Base-by-base conservation (phyloP, 495 filamentous ascomycete species). In the Recurvomyces mirabilis region DNA sequence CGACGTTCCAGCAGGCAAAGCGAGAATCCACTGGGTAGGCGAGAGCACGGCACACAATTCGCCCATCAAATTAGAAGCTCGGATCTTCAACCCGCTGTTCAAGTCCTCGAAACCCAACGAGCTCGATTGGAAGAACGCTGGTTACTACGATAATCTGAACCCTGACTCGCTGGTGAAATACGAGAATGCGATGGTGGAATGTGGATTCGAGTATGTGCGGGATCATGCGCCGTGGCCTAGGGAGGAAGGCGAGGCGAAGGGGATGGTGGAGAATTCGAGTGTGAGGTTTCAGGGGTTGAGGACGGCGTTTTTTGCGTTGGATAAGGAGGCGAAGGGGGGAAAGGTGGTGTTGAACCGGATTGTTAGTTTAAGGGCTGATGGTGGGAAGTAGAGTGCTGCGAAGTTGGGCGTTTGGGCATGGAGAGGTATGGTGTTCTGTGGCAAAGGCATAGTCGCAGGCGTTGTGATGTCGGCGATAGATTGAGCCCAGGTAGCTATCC, bases 281-380 rank as follows among this genome's bases (percentile, higher is more conserved):
- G 80, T 94, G 1, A 69, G 93, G 15, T 98, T 98, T 72, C 93
- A 98, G 67, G 91, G 76, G 11, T 76, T 95, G 73, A 74, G 93
- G 15, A 79, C 88, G 38, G 91, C 78, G 11, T 98, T 95, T 60
- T 95, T 87, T 72, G 65, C 66, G 26, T 61, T 94, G 58, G 91
- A 98, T 60, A 73, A 71, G 6, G 88, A 94, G 55, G 78, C 73
- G 23, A 80, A 80, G 24, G 45, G 23, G 5, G 46, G 30, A 36
- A 82, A 77, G 56, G 64, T 94, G 36, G 76, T 96, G 43, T 63
- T 98, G 21, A 98, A 95, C 65, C 74, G 85, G 30, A 95, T 98
- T 56, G 88, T 95, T 26, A 81, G 79, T 30, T 67, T 98, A 52
- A 95, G 94, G 70, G 88, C 96, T 64, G 87, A 93, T 65, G 63